A percentile compares a stretch with the other conserved stretches of the same genome.
phyloP scores from a whole-genome alignment of 2,329 filamentous ascomycete genomes.

The Endocalyx cinctus region DNA sequence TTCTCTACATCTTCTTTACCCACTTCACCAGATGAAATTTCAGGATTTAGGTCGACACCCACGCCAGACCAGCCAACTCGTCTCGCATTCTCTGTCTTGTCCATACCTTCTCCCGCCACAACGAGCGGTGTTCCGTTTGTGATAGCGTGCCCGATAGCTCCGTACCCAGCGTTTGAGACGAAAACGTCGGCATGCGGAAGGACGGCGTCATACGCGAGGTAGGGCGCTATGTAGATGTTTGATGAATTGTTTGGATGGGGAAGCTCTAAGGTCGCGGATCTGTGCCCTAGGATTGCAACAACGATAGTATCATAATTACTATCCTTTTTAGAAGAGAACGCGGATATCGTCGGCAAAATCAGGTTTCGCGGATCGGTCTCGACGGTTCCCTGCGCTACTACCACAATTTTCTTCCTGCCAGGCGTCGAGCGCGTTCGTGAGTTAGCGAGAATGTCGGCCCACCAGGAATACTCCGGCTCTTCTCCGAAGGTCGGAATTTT shows the following conservation, averaged over 20 bases:
- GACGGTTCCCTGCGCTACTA: constrained; percentile 37
- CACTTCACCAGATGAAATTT: too few species aligned
- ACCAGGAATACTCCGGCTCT: constrained; percentile 27
- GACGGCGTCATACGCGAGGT: constrained; percentile 34
- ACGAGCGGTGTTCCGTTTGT: constrained; percentile 36
- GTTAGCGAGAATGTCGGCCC: constrained; percentile 27
- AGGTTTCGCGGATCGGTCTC: constrained; percentile 33
- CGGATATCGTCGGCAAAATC: constrained; percentile 32
- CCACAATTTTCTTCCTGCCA: constrained; percentile 26
- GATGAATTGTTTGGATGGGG: constrained; percentile 13
- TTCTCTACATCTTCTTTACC: too few species aligned
- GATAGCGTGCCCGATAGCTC: constrained; percentile 35
- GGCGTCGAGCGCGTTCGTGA: constrained; percentile 7
- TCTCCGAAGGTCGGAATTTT: too few species aligned
- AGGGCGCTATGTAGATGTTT: constrained; percentile 32
- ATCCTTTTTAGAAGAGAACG: constrained; percentile 17
- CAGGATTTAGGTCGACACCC: constrained; percentile 30
- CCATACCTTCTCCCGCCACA: constrained; percentile 35
- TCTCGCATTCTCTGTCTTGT: constrained; percentile 34
- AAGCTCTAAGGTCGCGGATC: constrained; percentile 22
- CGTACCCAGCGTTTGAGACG: constrained; percentile 38
- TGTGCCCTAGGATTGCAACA: constrained; percentile 32
- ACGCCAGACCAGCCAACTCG: constrained; percentile 30
- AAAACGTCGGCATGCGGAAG: constrained; percentile 31
- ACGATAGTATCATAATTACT: constrained; percentile 26